Percentiles rank a stretch among this genome's conserved stretches.
phyloP scores from a whole-genome alignment of 2,329 filamentous ascomycete species.

The Xylaria digitata region DNA sequence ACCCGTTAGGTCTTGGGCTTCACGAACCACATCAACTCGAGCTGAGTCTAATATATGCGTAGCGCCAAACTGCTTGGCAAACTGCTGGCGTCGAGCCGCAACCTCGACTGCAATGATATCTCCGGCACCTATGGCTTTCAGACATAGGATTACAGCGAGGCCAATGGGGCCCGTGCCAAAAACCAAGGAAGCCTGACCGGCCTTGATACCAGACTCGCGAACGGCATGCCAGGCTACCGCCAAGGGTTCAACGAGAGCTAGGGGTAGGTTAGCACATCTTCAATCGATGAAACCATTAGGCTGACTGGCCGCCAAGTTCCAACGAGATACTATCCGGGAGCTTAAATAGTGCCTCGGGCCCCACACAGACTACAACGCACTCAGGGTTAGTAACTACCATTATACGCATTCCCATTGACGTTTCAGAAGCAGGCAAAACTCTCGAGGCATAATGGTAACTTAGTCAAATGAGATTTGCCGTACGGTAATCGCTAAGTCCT shows the following conservation, averaged over 20 bases:
- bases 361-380: slow-evolving; percentile 56
- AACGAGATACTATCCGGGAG: slow-evolving; percentile 64
- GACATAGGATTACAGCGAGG: slow-evolving; percentile 67
- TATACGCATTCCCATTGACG: not conserved
- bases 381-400: not conserved
- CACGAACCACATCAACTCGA: slow-evolving; percentile 60
- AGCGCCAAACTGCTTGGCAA: slow-evolving; percentile 66
- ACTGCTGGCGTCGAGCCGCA: slow-evolving; percentile 60
- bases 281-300: not conserved
- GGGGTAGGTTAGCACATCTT: slow-evolving; percentile 26
- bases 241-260: slow-evolving; percentile 70
- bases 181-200: slow-evolving; percentile 63
- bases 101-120: slow-evolving; percentile 70
- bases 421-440: too few species aligned
- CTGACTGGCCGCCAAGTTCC: slow-evolving; percentile 56
- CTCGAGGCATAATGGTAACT: too few species aligned
- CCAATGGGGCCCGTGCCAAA: slow-evolving; percentile 73
- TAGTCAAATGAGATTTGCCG: not conserved
- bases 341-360: slow-evolving; percentile 59
- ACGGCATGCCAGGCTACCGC: slow-evolving; percentile 74
- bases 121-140: slow-evolving; percentile 63
- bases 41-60: slow-evolving; percentile 64
- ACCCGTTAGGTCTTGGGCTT: slow-evolving; percentile 59
- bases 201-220: slow-evolving; percentile 58
- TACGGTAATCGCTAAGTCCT: slow-evolving; percentile 63